Conservation (phyloP, 345 rosid genomes). For the Bretschneidera sinensis region DNA sequence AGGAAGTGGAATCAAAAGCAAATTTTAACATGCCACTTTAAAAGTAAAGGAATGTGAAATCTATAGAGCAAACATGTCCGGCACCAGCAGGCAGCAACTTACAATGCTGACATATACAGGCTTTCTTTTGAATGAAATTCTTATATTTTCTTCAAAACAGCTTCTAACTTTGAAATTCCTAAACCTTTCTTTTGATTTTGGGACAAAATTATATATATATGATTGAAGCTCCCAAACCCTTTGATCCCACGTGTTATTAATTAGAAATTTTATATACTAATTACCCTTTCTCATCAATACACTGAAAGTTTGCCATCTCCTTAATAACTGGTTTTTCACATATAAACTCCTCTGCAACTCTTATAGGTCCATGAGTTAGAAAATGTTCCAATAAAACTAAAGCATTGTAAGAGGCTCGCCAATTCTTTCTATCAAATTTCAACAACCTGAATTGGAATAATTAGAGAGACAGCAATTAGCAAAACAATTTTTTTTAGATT, state of each 20-base stretch:
- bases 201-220: too few relatives aligned
- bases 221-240: slow-evolving; percentile 64
- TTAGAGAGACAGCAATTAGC: too few relatives aligned
- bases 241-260: slow-evolving; percentile 47
- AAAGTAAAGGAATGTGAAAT: too few relatives aligned
- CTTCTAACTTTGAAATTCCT: too few relatives aligned
- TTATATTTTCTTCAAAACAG: too few relatives aligned
- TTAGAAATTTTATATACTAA: too few relatives aligned
- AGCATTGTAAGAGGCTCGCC: slow-evolving; percentile 62
- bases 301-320: slow-evolving; percentile 35
- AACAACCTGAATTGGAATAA: slow-evolving; percentile 34
- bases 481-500: too few relatives aligned
- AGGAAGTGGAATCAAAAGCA: background rate
- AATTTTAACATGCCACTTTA: background rate
- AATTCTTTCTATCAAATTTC: slow-evolving; percentile 48
- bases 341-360: slow-evolving; percentile 62
- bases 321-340: slow-evolving; percentile 34
- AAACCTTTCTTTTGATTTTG: too few relatives aligned
- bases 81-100: background rate
- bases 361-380: slow-evolving; percentile 64
- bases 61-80: background rate
- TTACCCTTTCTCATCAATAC: slow-evolving; percentile 56
- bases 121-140: background rate
- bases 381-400: slow-evolving; percentile 57
- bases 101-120: too few relatives aligned